These are phyloP conservation scores for Diaporthe sp. DNA, from an alignment of 2,329 filamentous ascomycete genomes.

Conservation along the genomic window DNA sequence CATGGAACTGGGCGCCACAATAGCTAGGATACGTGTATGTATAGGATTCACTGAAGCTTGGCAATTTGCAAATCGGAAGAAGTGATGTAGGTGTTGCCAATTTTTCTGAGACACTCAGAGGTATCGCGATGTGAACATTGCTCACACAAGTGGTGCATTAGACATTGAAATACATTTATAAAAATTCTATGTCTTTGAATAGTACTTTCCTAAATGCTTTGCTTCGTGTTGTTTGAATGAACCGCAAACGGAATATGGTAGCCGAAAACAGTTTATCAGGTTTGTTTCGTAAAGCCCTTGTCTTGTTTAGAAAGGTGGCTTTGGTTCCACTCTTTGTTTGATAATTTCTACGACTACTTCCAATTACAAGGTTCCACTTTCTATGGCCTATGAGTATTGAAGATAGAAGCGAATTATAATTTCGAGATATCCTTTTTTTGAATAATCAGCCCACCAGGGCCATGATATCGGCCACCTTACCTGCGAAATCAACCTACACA, in stretches of 20 bases:
- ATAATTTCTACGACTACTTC: background rate
- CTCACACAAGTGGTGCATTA: background rate
- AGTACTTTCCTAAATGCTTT: background rate
- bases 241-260: background rate
- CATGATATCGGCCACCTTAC: background rate
- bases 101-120: background rate
- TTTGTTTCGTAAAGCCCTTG: background rate
- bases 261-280: background rate
- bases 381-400: background rate
- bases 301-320: background rate
- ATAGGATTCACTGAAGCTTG: background rate
- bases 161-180: conserved; percentile 23
- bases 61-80: background rate
- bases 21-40: no score
- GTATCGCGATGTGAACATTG: background rate
- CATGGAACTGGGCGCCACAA: background rate
- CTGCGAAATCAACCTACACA: background rate
- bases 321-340: background rate
- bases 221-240: background rate
- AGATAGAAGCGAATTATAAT: background rate
- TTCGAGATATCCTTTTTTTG: background rate
- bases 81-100: background rate
- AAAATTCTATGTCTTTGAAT: background rate
- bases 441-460: no score
- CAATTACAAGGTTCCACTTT: background rate